Base-by-base conservation (phyloP, 2,329 filamentous ascomycete genomes). In the Trematosphaeria pertusa region DNA sequence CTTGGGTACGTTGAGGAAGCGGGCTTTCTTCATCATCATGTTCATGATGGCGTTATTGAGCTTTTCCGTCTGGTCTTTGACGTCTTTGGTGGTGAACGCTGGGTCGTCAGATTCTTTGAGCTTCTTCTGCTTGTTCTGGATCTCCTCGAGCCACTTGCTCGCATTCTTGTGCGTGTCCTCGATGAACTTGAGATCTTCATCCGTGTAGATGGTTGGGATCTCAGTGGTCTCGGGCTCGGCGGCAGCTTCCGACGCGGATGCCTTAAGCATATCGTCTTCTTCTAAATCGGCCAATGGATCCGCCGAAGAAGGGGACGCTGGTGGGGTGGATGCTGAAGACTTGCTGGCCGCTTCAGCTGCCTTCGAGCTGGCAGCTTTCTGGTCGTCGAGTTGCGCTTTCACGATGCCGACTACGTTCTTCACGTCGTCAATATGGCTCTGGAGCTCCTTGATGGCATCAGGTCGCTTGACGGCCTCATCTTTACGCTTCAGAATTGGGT, bases 101-200 rank as follows among this genome's bases (percentile, higher is more conserved):
- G 93, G 89, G 56, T 97, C 86, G 8, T 90, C 89, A 2, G 85
- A 85, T 2, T 79, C 74, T n/a, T 80, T 75, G 3, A 96, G 82
- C 58, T 84, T 86, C 21, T 85, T 82, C 72, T 97, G 93, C 59
- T 82, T 81, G 2, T 80, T 76, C 37, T 89, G 74, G 66, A 88
- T 87, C 55, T 87, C 82, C 22, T 85, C 81, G 15, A 99, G 79
- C 93, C 93, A 99, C 15, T 81, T 77, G 12, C 80, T 75, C 14
- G 86, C 83, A 11, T 82, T 80, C 20, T 84, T 81, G 62, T 86
- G 83, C 14, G 85, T 75, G 9, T 82, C 78, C 40, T 86, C 81
- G 18, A 94, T 77, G 37, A 80, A 76, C 32, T 81, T 78, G 22
- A 96, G 77, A 62, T 97, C 92, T 21, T 87, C 83, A 7, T 84